Conservation (phyloP, 305 asterid species). For the Rubia tinctorum region DNA sequence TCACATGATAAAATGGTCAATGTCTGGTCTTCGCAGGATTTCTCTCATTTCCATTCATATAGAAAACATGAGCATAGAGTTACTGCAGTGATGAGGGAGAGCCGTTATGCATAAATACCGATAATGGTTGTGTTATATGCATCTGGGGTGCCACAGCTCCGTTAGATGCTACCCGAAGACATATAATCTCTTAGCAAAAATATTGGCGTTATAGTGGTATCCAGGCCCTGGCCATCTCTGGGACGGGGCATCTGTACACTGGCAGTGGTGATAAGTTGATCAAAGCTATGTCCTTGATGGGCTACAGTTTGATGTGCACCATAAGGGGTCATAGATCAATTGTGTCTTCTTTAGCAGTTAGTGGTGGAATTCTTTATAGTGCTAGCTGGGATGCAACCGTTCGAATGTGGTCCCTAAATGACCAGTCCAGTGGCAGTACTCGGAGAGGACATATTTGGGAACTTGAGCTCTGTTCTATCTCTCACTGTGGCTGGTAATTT, state of each 20-base stretch:
- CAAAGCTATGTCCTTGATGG: conserved; percentile 92
- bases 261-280: conserved; percentile 89
- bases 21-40: conserved; percentile 89
- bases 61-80: conserved; percentile 85
- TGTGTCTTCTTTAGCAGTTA: conserved; percentile 61
- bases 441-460: conserved; percentile 51
- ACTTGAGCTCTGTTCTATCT: conserved; percentile 44
- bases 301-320: conserved; percentile 50
- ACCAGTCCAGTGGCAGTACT: conserved; percentile 66
- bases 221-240: conserved; percentile 74
- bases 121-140: conserved; percentile 69
- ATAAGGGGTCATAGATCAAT: conserved; percentile 85
- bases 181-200: conserved; percentile 61
- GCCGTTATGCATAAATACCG: conserved; percentile 83
- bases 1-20: conserved; percentile 75
- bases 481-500: conserved; percentile 50
- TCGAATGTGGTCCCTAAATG: conserved; percentile 79
- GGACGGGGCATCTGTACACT: conserved; percentile 60
- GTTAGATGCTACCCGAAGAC: conserved; percentile 41
- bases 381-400: conserved; percentile 99
- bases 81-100: conserved; percentile 63
- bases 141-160: conserved; percentile 73
- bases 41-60: conserved; percentile 62
- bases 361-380: conserved; percentile 70
- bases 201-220: conserved; percentile 97